Evolutionary conservation across 2,329 filamentous ascomycete genomes (phyloP).

Genomic region (Spiromastix sp.): DNA sequence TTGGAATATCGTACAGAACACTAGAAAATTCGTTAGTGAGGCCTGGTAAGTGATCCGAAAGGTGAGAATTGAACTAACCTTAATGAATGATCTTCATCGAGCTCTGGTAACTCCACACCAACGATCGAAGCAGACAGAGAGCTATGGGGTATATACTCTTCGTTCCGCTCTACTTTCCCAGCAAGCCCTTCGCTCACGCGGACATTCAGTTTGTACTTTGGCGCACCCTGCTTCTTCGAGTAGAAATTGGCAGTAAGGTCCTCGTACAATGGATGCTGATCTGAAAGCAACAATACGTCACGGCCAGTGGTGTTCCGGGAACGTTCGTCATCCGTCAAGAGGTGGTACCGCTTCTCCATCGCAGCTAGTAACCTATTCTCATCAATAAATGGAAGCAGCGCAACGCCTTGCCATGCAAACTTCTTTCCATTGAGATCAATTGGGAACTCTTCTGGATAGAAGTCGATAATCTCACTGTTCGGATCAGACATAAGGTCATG

Average conservation of each 20-base stretch:
- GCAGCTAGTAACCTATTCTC: conserved; percentile 74
- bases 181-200: conserved; percentile 65
- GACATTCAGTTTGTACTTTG: conserved; percentile 63
- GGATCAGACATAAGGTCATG: conserved; percentile 81
- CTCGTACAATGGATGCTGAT: conserved; percentile 74
- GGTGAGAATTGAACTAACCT: conserved; percentile 46
- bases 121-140: conserved; percentile 69
- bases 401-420: conserved; percentile 95
- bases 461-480: conserved; percentile 89
- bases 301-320: conserved; percentile 69
- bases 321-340: conserved; percentile 65
- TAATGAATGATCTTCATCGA: conserved; percentile 80
- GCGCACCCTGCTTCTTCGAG: conserved; percentile 67
- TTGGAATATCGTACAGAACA: conserved; percentile 77
- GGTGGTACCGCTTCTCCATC: conserved; percentile 71
- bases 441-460: conserved; percentile 90
- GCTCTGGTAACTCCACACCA: conserved; percentile 57
- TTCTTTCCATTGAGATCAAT: conserved; percentile 97
- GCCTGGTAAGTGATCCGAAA: conserved; percentile 1
- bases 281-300: conserved; percentile 76
- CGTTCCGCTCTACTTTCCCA: conserved; percentile 71
- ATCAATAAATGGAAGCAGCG: conserved; percentile 89
- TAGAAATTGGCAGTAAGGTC: conserved; percentile 80
- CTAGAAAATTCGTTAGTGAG: conserved; percentile 36
- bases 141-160: conserved; percentile 74